A percentile compares a stretch with the other conserved stretches of the same genome.
These are phyloP conservation scores for Linum lewisii DNA, from an alignment of 345 rosid species.

Conservation along the genomic window DNA sequence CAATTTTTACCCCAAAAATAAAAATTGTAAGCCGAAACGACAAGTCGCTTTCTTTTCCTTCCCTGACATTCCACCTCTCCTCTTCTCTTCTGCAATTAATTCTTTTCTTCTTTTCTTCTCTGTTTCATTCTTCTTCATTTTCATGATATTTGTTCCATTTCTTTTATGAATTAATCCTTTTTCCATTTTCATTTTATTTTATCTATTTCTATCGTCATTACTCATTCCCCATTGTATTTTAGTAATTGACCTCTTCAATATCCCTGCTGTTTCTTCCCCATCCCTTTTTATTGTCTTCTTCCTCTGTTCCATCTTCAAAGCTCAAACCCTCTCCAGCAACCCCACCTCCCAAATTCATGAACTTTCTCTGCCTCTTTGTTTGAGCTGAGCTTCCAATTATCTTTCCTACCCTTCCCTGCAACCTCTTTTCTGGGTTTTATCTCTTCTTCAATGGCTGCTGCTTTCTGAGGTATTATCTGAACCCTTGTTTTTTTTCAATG, in stretches of 20 bases:
- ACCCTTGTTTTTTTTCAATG: not conserved
- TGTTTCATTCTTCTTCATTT: too few relatives aligned
- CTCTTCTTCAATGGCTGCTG: not conserved
- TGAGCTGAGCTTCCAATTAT: not conserved
- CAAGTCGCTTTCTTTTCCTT: not conserved
- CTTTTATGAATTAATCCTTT: not conserved
- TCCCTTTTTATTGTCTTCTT: not conserved
- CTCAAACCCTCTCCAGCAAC: not conserved
- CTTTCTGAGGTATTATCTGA: not conserved
- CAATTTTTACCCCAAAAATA: too few relatives aligned
- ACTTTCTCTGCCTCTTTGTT: not conserved
- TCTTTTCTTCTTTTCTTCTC: not conserved
- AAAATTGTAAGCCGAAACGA: too few relatives aligned
- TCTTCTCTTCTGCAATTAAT: not conserved
- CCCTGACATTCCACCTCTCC: constrained; percentile 2
- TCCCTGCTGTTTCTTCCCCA: not conserved
- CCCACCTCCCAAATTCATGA: not conserved
- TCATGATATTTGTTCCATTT: too few relatives aligned
- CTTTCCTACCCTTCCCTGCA: not conserved
- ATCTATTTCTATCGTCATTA: not conserved
- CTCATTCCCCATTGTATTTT: not conserved
- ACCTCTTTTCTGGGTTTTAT: not conserved
- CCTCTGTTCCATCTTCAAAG: not conserved
- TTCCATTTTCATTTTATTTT: not conserved
- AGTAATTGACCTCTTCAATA: not conserved